These are phyloP conservation scores for Wakefieldia striispora DNA, from an alignment of 768 basidiomycete species.

Conservation along the genomic window DNA sequence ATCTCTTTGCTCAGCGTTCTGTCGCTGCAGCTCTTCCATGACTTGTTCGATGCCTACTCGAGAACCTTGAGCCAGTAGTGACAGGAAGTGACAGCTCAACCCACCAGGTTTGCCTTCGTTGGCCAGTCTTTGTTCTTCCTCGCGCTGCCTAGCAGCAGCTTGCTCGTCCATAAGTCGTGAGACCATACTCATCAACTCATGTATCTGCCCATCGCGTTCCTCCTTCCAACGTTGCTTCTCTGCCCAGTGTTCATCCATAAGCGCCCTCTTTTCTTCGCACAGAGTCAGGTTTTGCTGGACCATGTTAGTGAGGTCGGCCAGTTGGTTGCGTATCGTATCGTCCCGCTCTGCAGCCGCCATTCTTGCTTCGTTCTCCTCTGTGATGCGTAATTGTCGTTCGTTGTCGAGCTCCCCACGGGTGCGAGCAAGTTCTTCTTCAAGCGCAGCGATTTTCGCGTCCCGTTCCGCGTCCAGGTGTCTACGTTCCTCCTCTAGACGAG, in stretches of 20 bases:
- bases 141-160: slow-evolving; percentile 46
- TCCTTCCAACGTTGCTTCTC: slow-evolving; percentile 59
- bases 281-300: slow-evolving; percentile 65
- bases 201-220: slow-evolving; percentile 56
- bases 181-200: slow-evolving; percentile 61
- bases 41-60: slow-evolving; percentile 55
- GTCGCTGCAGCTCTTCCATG: slow-evolving; percentile 54
- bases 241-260: slow-evolving; percentile 60
- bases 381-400: slow-evolving; percentile 55
- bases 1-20: slow-evolving; percentile 60
- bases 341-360: slow-evolving; percentile 64
- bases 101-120: slow-evolving; percentile 57
- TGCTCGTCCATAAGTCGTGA: slow-evolving; percentile 56
- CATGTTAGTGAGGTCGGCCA: slow-evolving; percentile 70
- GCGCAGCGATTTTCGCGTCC: slow-evolving; percentile 51
- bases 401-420: slow-evolving; percentile 59
- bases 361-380: slow-evolving; percentile 60
- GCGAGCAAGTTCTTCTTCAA: slow-evolving; percentile 62
- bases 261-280: slow-evolving; percentile 55
- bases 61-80: slow-evolving; percentile 6
- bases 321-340: slow-evolving; percentile 55
- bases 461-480: slow-evolving; percentile 46
- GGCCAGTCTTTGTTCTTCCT: slow-evolving; percentile 52
- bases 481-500: slow-evolving; percentile 50
- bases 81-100: slow-evolving; percentile 18